Percentiles rank a stretch among this genome's conserved stretches.
Conservation (phyloP, 108 stramenopile genomes). For the Cylindrotheca fusiformis region DNA sequence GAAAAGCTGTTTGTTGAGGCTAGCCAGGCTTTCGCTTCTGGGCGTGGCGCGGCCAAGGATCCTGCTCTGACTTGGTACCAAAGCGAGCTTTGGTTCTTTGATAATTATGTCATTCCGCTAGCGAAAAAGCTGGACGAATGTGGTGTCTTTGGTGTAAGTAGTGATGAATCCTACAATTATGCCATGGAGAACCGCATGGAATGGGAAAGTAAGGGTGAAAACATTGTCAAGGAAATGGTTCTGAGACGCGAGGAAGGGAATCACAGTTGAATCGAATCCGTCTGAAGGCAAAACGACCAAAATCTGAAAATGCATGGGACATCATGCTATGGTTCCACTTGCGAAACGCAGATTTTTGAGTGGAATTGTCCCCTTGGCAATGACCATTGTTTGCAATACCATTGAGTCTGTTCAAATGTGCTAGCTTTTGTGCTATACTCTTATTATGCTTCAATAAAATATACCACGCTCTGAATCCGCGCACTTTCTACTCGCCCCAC, state of each 20-base stretch:
- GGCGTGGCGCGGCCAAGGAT: slow-evolving; percentile 10
- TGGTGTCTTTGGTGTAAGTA: slow-evolving; percentile 22
- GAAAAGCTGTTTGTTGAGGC: slow-evolving; percentile 9
- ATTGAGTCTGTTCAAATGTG: too few species aligned
- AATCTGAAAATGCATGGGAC: not conserved
- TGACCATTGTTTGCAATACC: too few species aligned
- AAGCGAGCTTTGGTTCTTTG: slow-evolving; percentile 14
- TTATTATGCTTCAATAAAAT: too few species aligned
- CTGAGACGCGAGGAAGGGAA: not conserved
- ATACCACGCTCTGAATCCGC: too few species aligned
- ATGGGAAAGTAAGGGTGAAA: slow-evolving; percentile 17
- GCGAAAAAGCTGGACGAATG: slow-evolving; percentile 16
- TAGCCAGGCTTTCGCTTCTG: slow-evolving; percentile 1
- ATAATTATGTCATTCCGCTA: slow-evolving; percentile 17
- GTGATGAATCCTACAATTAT: slow-evolving; percentile 28
- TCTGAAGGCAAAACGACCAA: too few species aligned
- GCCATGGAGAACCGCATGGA: slow-evolving; percentile 24
- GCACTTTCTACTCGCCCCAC: too few species aligned
- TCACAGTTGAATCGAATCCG: too few species aligned
- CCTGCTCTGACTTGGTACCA: slow-evolving; percentile 10
- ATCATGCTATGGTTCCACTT: not conserved
- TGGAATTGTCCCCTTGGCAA: not conserved
- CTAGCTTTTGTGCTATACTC: too few species aligned
- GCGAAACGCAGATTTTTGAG: not conserved
- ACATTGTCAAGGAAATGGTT: slow-evolving; percentile 10